Percentiles rank a stretch among this genome's conserved stretches.
Evolutionary conservation across 2,329 filamentous ascomycete genomes (phyloP).

Genomic region (Colletotrichum gloeosporioides): DNA sequence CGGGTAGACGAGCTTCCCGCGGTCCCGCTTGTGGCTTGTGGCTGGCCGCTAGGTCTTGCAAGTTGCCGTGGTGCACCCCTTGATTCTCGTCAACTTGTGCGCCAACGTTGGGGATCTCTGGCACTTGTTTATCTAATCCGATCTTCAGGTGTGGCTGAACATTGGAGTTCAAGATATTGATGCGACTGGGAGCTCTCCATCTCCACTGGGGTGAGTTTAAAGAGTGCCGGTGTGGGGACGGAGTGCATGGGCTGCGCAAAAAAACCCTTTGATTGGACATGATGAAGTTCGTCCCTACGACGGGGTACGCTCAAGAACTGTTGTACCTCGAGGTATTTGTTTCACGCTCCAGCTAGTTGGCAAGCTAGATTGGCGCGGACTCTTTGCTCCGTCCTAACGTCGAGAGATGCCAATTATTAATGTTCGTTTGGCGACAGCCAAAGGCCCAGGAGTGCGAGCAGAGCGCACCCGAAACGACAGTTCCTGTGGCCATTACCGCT

Average conservation of each 20-base stretch:
- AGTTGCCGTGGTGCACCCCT: neutral
- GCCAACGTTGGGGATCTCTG: neutral
- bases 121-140: neutral
- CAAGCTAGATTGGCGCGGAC: neutral
- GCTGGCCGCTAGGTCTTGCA: neutral
- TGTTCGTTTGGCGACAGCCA: neutral
- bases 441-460: neutral
- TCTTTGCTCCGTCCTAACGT: conserved; percentile 3
- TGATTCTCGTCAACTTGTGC: neutral
- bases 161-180: neutral
- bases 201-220: neutral
- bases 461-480: neutral
- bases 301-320: neutral
- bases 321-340: conserved; percentile 1
- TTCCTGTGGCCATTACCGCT: neutral
- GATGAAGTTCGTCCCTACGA: conserved; percentile 8
- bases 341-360: neutral
- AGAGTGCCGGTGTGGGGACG: neutral
- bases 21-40: neutral
- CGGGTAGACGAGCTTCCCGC: neutral
- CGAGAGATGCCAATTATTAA: neutral
- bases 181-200: neutral
- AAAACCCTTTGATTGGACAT: neutral
- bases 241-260: neutral
- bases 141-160: neutral